Base-by-base conservation (phyloP, 2,329 filamentous ascomycete genomes). In the Curvularia lunata region DNA sequence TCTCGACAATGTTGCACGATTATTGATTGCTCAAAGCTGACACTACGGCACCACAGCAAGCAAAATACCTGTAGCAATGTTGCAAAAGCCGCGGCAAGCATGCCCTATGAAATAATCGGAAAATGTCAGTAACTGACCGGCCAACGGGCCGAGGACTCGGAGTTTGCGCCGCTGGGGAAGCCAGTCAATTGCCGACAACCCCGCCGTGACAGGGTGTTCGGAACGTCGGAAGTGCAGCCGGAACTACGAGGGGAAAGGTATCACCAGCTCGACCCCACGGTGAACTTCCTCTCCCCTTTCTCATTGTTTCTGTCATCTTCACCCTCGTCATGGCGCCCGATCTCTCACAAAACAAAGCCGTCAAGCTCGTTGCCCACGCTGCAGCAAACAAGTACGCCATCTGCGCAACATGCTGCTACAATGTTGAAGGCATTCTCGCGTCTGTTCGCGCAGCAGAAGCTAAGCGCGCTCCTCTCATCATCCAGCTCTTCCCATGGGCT, bases 401-500 rank as follows among this genome's bases (percentile, higher is more conserved):
- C 37, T 84, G 84, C 8, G 85, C 82, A 61, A 86, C 86, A 80
- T 87, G 85, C 81, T 81, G 79, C 58, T 89, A 91, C 81, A 89
- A 91, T 70, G 79, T 91, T 57, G 89, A 91, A 78, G 86, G 85
- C 47, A 87, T 92, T 63, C 79, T 91, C 25, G 88, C 87, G 1
- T 87, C 86, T 3, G 86, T 91, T 46, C 83, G 84, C 64, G 89
- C 89, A 8, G 89, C 89, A 58, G 88, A 91, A 77, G 82, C 83
- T 25, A 88, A 88, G 60, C 80, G 80, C 46, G 88, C 88, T 0
- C 88, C 89, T 0, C 83, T 87, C 58, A 90, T 91, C 80, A 86
- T 91, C 66, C 85, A 89, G 25, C 84, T 91, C 64, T 91, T 91
- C 76, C 89, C 89, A 19, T 91, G 89, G 89, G 88, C 88, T 0